Evolutionary conservation across 1,284 basidiomycete species (phyloP).

Genomic region (Cutaneotrichosporon cutaneum): DNA sequence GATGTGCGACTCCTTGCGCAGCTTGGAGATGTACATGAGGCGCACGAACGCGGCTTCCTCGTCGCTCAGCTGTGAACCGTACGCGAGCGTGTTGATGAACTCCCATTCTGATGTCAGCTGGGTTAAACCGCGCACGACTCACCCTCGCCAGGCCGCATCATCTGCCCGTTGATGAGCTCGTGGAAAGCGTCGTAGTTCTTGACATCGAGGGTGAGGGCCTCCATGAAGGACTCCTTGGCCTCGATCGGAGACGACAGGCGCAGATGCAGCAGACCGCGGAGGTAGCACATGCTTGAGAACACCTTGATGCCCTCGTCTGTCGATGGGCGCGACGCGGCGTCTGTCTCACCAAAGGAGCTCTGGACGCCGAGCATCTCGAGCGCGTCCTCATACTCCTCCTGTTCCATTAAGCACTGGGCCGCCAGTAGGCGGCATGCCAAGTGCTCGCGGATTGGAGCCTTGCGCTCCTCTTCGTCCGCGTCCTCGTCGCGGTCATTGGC

Average conservation of each 20-base stretch:
- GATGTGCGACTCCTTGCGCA: conserved; percentile 85
- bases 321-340: conserved; percentile 4
- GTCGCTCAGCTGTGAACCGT: conserved; percentile 68
- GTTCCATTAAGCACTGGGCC: conserved; percentile 88
- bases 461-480: conserved; percentile 1
- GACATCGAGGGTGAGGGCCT: conserved; percentile 88
- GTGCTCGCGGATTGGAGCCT: conserved; percentile 70
- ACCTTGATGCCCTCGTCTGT: conserved; percentile 73
- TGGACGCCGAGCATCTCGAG: conserved; percentile 89
- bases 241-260: conserved; percentile 84
- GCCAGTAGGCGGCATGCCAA: conserved; percentile 90
- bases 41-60: conserved; percentile 87
- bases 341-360: conserved; percentile 67
- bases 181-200: conserved; percentile 97
- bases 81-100: conserved; percentile 82
- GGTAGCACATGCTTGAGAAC: conserved; percentile 90
- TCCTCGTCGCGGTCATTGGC: conserved; percentile 14
- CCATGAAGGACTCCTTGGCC: conserved; percentile 91
- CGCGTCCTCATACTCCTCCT: conserved; percentile 90
- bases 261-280: conserved; percentile 89
- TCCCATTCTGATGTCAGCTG: conserved; percentile 73
- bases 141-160: conserved; percentile 93
- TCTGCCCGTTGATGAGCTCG: conserved; percentile 83
- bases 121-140: conserved; percentile 20
- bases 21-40: conserved; percentile 83